phyloP scores from a whole-genome alignment of 2,329 filamentous ascomycete species.

The Fusarium nematophilum region DNA sequence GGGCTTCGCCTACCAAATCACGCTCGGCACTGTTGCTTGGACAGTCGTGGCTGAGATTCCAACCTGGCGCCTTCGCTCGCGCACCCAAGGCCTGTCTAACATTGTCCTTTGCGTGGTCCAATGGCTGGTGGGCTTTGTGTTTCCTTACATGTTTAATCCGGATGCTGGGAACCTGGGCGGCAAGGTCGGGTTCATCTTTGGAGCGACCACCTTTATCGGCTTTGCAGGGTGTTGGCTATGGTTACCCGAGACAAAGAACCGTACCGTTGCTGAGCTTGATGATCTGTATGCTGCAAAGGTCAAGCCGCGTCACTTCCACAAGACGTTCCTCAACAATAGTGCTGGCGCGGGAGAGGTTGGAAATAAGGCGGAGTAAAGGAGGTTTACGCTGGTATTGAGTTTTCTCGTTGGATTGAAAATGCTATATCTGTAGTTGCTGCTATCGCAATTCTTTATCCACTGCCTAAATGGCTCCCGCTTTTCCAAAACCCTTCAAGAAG shows the following conservation, averaged over 20 bases:
- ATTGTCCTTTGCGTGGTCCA: conserved; percentile 1
- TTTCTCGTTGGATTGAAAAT: no score
- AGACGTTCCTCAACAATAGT: background rate
- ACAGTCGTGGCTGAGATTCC: conserved; percentile 13
- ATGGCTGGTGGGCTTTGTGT: conserved; percentile 9
- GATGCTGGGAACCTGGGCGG: conserved; percentile 12
- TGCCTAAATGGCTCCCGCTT: no score
- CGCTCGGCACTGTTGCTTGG: conserved; percentile 8
- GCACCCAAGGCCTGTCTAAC: conserved; percentile 8
- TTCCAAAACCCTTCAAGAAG: no score
- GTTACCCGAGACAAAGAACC: conserved; percentile 11
- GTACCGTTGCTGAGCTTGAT: conserved; percentile 12
- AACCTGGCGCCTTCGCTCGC: conserved; percentile 3
- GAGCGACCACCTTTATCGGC: conserved; percentile 4
- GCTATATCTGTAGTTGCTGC: no score
- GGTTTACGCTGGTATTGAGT: background rate
- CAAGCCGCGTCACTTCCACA: conserved; percentile 12
- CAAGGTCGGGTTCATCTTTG: conserved; percentile 11
- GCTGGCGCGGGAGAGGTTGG: background rate
- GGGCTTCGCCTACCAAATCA: conserved; percentile 10
- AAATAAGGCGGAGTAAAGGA: background rate
- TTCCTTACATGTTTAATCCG: conserved; percentile 14
- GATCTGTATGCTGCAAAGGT: conserved; percentile 2
- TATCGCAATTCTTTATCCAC: no score
- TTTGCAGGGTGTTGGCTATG: conserved; percentile 3